Percentiles rank a stretch among this genome's conserved stretches.
phyloP scores from a whole-genome alignment of 2,329 filamentous ascomycete genomes.

The Aspergillus brasiliensis region DNA sequence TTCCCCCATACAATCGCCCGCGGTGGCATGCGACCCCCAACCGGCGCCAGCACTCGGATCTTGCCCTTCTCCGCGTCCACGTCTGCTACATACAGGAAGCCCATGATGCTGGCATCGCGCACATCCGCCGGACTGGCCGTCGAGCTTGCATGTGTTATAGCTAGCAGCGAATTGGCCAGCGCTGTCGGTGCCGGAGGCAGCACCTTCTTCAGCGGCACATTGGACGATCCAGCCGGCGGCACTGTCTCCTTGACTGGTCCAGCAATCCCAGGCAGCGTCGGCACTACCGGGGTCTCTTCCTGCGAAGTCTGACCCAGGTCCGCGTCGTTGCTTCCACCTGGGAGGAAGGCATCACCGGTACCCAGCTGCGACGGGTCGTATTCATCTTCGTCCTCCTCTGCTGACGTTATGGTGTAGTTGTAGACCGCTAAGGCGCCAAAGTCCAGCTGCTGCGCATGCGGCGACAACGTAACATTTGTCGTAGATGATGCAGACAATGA shows the following conservation, averaged over 20 bases:
- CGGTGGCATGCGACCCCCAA: constrained; percentile 77
- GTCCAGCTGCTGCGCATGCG: constrained; percentile 81
- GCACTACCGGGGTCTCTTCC: constrained; percentile 22
- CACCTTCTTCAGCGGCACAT: constrained; percentile 58
- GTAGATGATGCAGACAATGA: constrained; percentile 38
- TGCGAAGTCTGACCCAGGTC: constrained; percentile 18
- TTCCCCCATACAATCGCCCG: constrained; percentile 77
- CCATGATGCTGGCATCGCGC: constrained; percentile 80
- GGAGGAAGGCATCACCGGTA: constrained; percentile 39
- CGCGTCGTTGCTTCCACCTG: constrained; percentile 33
- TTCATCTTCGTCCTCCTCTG: constrained; percentile 54
- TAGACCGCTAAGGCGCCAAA: constrained; percentile 76
- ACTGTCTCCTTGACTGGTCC: constrained; percentile 22
- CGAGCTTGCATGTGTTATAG: constrained; percentile 75
- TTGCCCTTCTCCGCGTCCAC: constrained; percentile 83
- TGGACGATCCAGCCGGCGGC: constrained; percentile 22
- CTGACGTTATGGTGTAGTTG: constrained; percentile 62
- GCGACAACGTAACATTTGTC: constrained; percentile 73
- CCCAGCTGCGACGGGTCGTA: constrained; percentile 40
- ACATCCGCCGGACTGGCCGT: constrained; percentile 72
- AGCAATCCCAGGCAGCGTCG: constrained; percentile 27
- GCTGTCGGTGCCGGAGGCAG: constrained; percentile 59
- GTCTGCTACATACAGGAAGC: constrained; percentile 89
- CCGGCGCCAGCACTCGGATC: constrained; percentile 78
- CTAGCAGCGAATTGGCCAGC: constrained; percentile 80